Evolutionary conservation across 176 grass and related monocot species (phyloP), one percentile per base, ranked within the genome.

Genomic region (Raddia guianensis): DNA sequence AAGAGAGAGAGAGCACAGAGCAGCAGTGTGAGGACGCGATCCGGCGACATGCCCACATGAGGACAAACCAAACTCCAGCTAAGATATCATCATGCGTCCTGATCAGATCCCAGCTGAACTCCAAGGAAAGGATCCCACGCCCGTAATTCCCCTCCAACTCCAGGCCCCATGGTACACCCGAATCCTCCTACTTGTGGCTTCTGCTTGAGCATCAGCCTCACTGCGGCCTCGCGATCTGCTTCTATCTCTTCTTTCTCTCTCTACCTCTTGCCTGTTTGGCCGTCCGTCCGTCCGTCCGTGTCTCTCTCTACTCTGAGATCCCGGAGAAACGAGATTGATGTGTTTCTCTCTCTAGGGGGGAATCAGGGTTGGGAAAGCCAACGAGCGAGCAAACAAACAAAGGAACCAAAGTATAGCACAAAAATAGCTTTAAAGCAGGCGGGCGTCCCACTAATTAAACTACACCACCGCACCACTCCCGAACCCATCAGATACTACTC

Each of bases 11-110:
- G 66, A 40, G 37, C 3, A 40, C 27, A 27, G 27, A 27, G 27
- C 27, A 27, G 27, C 27, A 27, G 27, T 27, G 37, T 2, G 37
- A 40, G 37, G 37, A 53, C 3, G 78, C 63, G 78, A 70, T 64
- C 60, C 13, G 32, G 79, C 56, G 66, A 78, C 73, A 83, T 50
- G 74, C 66, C 66, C 82, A 78, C 82, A 88, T 80, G 69, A 86
- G 80, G 91, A 89, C 91, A 91, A 94, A 79, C 48, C 70, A 72
- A 80, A 67, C 79, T 94, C 68, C 89, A 94, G 83, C 79, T 86
- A 89, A 82, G 77, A 88, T 63, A 85, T 43, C 71, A 76, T 74
- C 60, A 15, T 49, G 37, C 82, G 12, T 12, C 51, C 62, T 42
- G 78, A 5, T 73, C 67, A 68, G 49, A 58, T 72, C 80, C 47